Conservation (phyloP, 2,329 filamentous ascomycete species). For the Raffaelea arxii region DNA sequence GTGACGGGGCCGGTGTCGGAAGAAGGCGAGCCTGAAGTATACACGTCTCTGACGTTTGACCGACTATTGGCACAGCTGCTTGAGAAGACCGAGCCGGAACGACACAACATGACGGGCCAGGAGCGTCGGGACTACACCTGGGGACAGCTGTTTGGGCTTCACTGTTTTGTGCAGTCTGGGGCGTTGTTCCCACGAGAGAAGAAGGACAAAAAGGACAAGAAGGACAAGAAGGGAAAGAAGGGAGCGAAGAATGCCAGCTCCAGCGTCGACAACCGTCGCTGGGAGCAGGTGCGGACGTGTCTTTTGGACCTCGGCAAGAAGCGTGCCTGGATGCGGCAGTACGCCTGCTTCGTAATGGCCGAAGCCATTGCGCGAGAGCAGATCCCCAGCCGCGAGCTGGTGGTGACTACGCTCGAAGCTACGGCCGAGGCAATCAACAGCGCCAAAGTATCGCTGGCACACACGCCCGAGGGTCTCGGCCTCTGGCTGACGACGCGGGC, state of each 20-base stretch:
- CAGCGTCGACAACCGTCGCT: constrained; percentile 39
- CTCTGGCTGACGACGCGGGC: constrained; percentile 70
- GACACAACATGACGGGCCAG: constrained; percentile 50
- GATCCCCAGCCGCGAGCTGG: constrained; percentile 47
- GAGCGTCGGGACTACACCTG: constrained; percentile 81
- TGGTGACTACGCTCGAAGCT: constrained; percentile 47
- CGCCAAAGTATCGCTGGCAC: constrained; percentile 45
- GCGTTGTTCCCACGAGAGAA: constrained; percentile 47
- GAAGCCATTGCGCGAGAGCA: constrained; percentile 51
- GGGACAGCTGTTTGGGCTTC: constrained; percentile 77
- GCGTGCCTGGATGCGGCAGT: constrained; percentile 82
- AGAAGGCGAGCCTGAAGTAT: constrained; percentile 25
- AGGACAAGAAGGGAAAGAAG: too few species aligned
- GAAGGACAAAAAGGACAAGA: too few species aligned
- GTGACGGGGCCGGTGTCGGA: constrained; percentile 22
- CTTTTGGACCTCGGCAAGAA: constrained; percentile 66
- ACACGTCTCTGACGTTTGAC: constrained; percentile 45
- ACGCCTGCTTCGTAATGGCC: constrained; percentile 75
- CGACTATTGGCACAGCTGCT: constrained; percentile 42
- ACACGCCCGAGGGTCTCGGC: constrained; percentile 80
- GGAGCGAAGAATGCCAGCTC: background rate
- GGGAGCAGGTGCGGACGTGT: constrained; percentile 59
- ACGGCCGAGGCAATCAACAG: constrained; percentile 39
- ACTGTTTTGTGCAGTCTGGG: constrained; percentile 73
- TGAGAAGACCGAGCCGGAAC: constrained; percentile 43